Evolutionary conservation across 768 basidiomycete species (phyloP).

Genomic region (Leccinum broughii): DNA sequence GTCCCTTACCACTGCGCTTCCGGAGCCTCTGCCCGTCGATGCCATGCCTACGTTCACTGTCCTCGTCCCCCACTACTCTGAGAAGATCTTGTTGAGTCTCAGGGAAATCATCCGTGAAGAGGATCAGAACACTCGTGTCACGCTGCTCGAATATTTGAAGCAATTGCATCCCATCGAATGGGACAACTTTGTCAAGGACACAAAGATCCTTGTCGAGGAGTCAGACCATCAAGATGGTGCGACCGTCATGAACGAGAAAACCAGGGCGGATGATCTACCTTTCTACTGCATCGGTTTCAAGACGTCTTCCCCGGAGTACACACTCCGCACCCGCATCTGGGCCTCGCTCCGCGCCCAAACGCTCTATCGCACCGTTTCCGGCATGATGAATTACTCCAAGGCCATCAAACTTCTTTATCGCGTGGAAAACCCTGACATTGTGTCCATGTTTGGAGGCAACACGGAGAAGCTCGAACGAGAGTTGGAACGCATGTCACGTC

Average conservation of each 20-base stretch:
- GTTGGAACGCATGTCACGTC: conserved; percentile 92
- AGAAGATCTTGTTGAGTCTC: conserved; percentile 95
- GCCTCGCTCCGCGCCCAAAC: conserved; percentile 98
- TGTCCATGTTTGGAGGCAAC: conserved; percentile 94
- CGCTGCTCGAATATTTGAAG: conserved; percentile 95
- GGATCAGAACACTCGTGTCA: conserved; percentile 94
- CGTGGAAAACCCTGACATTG: conserved; percentile 97
- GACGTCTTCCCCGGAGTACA: conserved; percentile 97
- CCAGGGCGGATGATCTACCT: conserved; percentile 88
- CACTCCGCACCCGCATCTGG: conserved; percentile 98
- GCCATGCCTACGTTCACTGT: conserved; percentile 99
- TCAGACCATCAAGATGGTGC: conserved; percentile 65
- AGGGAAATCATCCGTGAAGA: conserved; percentile 99
- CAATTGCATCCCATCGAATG: conserved; percentile 98
- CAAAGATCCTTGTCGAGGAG: conserved; percentile 97
- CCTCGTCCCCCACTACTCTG: conserved; percentile 97
- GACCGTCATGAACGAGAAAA: conserved; percentile 87
- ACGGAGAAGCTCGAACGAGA: conserved; percentile 95
- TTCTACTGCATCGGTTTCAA: conserved; percentile 99
- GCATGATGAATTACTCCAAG: conserved; percentile 99
- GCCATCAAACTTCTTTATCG: conserved; percentile 99
- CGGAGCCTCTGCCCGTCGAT: conserved; percentile 93
- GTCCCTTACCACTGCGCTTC: conserved; percentile 92
- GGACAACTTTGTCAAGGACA: conserved; percentile 99
- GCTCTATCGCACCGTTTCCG: conserved; percentile 96